Base-by-base conservation (phyloP, 441 rosid genomes). In the Eruca vesicaria region DNA sequence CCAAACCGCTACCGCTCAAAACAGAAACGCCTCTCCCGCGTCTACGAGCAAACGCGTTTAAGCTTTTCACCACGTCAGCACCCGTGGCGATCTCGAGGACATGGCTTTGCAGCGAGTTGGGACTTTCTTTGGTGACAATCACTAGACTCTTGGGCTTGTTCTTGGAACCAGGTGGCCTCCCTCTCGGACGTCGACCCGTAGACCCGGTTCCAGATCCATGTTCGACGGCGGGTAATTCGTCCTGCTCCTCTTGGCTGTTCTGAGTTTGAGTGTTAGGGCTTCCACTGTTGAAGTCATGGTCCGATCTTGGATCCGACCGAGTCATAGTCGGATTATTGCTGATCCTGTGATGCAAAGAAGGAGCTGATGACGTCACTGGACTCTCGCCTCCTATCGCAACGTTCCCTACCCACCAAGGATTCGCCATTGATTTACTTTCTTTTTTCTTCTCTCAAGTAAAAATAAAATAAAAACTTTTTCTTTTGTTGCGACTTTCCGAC, bases 381-480 rank as follows among this genome's bases (percentile, higher is more conserved):
- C 84, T 81, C 21, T 88, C 94, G 12, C 79, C 88, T n/a, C n/a
- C n/a, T n/a, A n/a, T n/a, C n/a, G n/a, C n/a, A n/a, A n/a, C n/a
- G n/a, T n/a, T n/a, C 45, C 91, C 96, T 29, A 89, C 90, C 98
- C 98, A 91, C 97, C 97, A 91, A 6, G 91, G 93, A 77, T 87
- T 89, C 32, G 96, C 94, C 98, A 91, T 91, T 35, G 56, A 45
- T 65, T 57, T 61, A 8, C 20, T 6, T 9, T 45, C 16, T 9
- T 52, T 6, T 12, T 9, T 0, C 4, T 68, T 59, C 48, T 31
- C 35, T 66, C 21, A 31, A 50, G 64, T 66, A 28, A 35, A 65
- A 70, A 36, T 43, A 7, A 20, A 59, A 43, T n/a, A 29, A n/a
- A 57, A 7, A 4, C 7, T 11, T 23, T 7, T 2, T 16, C n/a